Evolutionary conservation across 2,329 filamentous ascomycete genomes (phyloP), one percentile per base, ranked within the genome.

Genomic region (Paraphaeosphaeria sporulosa): DNA sequence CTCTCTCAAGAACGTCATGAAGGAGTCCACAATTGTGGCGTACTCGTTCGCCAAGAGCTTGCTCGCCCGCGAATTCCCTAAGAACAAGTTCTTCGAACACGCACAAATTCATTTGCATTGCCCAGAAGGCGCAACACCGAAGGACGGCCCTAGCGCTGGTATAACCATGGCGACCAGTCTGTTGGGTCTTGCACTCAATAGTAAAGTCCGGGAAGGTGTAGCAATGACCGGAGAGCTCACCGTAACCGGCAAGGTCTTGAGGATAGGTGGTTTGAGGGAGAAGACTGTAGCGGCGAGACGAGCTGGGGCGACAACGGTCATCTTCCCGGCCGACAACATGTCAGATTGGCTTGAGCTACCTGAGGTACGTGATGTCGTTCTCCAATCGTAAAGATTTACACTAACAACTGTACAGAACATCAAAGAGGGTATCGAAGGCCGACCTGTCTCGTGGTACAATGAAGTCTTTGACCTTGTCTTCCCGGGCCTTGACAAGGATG

Each of bases 211-310:
- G 73, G 92, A 94, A 7, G 93, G 92, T 0, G 89, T 98, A 68
- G 94, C 96, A 60, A 99, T 99, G 95, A 99, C 95, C 0, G 95
- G 95, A 64, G 95, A 99, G 80, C 83, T 99, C 65, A 99, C 96
- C 1, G 89, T 99, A 55, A 99, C 95, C 1, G 95, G 95, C 57
- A 99, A 99, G 81, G 94, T 99, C 2, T 82, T 99, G 55, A 86
- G 95, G 63, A 99, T 99, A 76, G 95, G 95, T 52, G 95, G 95
- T 0, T 81, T 99, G 69, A 85, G 95, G 49, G 95, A 99, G 82
- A 99, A 99, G 89, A 97, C 95, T 7, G 94, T 99, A 42, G 95
- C 95, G 32, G 96, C 95, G 59, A 87, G 94, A 73, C 86, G 95
- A 65, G 95, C 95, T 23, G 95, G 96, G 57, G 96, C 93, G 72